Percentiles rank a stretch among this genome's conserved stretches.
These are phyloP conservation scores for Eucalyptus erythrocorys DNA, from an alignment of 345 rosid genomes.

Conservation along the genomic window DNA sequence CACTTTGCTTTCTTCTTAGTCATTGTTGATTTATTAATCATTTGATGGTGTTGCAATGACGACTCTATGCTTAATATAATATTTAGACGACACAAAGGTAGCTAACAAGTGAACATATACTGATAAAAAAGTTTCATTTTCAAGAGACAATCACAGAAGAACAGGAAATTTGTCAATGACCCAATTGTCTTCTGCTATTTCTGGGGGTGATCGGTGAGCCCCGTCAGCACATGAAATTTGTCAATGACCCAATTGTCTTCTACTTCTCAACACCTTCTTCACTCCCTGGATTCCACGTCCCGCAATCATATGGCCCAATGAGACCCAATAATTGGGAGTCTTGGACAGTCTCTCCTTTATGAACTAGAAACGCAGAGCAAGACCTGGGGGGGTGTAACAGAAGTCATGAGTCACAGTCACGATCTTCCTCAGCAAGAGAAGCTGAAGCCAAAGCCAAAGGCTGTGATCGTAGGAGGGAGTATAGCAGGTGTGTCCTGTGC, in stretches of 20 bases:
- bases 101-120: neutral
- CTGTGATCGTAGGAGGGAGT: conserved; percentile 68
- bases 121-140: neutral
- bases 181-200: neutral
- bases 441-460: conserved; percentile 21
- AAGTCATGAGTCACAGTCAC: neutral
- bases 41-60: neutral
- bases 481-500: conserved; percentile 74
- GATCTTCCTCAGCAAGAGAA: neutral
- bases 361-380: neutral
- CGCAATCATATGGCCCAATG: neutral
- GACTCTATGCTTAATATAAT: neutral
- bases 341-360: neutral
- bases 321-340: neutral
- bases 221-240: neutral
- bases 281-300: neutral
- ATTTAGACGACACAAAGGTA: neutral
- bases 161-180: neutral
- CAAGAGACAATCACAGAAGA: neutral
- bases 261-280: neutral
- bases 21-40: neutral
- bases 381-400: neutral
- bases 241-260: neutral
- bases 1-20: neutral
- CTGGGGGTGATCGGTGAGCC: neutral